These are phyloP conservation scores for Diplodia corticola DNA, from an alignment of 2,329 filamentous ascomycete species.

Conservation along the genomic window DNA sequence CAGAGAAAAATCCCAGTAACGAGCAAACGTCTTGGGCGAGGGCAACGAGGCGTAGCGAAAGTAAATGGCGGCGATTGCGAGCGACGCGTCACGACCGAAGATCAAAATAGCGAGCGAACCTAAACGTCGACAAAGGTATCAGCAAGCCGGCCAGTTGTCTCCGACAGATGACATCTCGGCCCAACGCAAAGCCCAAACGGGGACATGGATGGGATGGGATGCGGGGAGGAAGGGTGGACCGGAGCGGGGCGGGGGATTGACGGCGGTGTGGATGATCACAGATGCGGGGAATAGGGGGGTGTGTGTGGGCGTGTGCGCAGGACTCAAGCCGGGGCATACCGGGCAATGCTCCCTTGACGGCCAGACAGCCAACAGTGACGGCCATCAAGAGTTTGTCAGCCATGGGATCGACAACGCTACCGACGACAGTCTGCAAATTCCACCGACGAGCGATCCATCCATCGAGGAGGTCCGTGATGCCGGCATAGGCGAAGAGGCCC, in stretches of 20 bases:
- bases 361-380: slow-evolving; percentile 80
- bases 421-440: slow-evolving; percentile 89
- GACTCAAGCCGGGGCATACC: slow-evolving; percentile 51
- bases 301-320: slow-evolving; percentile 8
- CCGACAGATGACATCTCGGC: slow-evolving; percentile 18
- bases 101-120: slow-evolving; percentile 90
- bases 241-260: slow-evolving; percentile 22
- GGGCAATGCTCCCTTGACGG: slow-evolving; percentile 78
- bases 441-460: slow-evolving; percentile 89
- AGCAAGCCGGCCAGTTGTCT: background rate
- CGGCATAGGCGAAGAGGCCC: slow-evolving; percentile 87
- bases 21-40: slow-evolving; percentile 83
- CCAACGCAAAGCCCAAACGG: background rate
- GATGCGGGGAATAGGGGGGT: slow-evolving; percentile 19
- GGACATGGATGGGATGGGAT: slow-evolving; percentile 11
- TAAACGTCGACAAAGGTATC: slow-evolving; percentile 34
- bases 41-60: slow-evolving; percentile 95
- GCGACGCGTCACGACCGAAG: slow-evolving; percentile 79
- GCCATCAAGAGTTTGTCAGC: slow-evolving; percentile 98
- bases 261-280: slow-evolving; percentile 14
- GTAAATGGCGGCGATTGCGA: slow-evolving; percentile 86
- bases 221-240: slow-evolving; percentile 11
- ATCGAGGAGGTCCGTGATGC: slow-evolving; percentile 87
- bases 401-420: slow-evolving; percentile 93
- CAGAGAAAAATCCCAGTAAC: slow-evolving; percentile 97